phyloP scores from a whole-genome alignment of 2,329 filamentous ascomycete genomes.

The Dichotomopilus funicola region DNA sequence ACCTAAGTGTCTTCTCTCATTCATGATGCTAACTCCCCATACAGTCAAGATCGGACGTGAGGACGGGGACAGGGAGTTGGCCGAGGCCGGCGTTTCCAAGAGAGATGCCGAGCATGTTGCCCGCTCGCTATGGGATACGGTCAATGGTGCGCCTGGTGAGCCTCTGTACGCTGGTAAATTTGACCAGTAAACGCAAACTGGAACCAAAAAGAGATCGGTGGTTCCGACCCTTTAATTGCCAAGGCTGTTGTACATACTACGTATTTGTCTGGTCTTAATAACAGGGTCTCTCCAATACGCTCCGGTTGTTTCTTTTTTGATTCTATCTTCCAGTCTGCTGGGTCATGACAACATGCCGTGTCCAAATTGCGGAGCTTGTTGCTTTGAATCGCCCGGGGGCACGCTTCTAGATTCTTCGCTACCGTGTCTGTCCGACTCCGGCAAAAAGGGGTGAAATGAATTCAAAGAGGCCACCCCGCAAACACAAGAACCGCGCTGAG shows the following conservation, averaged over 20 bases:
- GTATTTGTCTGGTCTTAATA: no score
- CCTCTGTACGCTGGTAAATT: slow-evolving; percentile 42
- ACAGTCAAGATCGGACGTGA: slow-evolving; percentile 17
- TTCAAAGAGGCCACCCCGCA: neutral
- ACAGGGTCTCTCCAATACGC: no score
- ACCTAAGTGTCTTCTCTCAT: neutral
- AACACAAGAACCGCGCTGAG: neutral
- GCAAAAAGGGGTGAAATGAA: neutral
- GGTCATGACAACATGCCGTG: no score
- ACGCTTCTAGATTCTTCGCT: no score
- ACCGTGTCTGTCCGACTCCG: no score
- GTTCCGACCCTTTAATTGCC: neutral
- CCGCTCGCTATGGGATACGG: slow-evolving; percentile 39
- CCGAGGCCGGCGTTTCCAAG: slow-evolving; percentile 24
- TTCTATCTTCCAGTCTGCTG: no score
- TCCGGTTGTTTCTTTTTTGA: no score
- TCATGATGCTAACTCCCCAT: slow-evolving; percentile 1
- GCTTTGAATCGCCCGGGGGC: no score
- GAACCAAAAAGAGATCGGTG: neutral
- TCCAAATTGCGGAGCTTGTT: no score
- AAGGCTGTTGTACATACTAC: neutral
- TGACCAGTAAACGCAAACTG: slow-evolving; percentile 15
- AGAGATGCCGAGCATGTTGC: slow-evolving; percentile 31
- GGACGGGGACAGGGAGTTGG: slow-evolving; percentile 27
- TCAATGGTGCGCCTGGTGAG: slow-evolving; percentile 39